These are phyloP conservation scores for Vararia minispora DNA, from an alignment of 768 basidiomycete species.

Conservation along the genomic window DNA sequence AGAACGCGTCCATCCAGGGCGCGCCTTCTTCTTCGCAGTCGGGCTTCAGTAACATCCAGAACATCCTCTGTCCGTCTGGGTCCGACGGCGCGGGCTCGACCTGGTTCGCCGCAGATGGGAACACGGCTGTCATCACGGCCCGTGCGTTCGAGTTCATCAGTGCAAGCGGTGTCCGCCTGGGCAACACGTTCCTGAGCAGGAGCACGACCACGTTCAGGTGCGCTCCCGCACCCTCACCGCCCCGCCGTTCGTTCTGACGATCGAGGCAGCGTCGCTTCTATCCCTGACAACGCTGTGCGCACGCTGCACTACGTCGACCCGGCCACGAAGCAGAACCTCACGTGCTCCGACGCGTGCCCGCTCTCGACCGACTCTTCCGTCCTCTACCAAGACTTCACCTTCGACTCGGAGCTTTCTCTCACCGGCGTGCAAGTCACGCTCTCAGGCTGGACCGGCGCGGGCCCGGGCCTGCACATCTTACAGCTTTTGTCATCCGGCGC, in stretches of 20 bases:
- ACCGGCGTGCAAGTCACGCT: constrained; percentile 87
- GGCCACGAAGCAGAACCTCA: constrained; percentile 55
- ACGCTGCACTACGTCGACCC: constrained; percentile 73
- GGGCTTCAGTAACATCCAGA: constrained; percentile 51
- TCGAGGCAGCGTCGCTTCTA: constrained; percentile 57
- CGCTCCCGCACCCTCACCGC: constrained; percentile 15
- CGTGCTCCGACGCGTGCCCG: constrained; percentile 74
- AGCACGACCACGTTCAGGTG: constrained; percentile 88
- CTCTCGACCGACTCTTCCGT: constrained; percentile 66
- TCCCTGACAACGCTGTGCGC: constrained; percentile 82
- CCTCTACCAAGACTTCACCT: constrained; percentile 91
- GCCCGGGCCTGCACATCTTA: constrained; percentile 81
- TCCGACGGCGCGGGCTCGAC: constrained; percentile 66
- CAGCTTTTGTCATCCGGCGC: constrained; percentile 90
- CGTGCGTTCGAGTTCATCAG: constrained; percentile 64
- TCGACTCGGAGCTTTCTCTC: constrained; percentile 45
- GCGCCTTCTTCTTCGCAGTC: constrained; percentile 51
- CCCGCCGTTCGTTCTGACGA: constrained; percentile 8
- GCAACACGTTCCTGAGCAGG: constrained; percentile 79
- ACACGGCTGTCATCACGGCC: constrained; percentile 62
- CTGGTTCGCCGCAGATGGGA: constrained; percentile 76
- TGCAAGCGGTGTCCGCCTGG: constrained; percentile 75
- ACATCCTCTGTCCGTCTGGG: constrained; percentile 82
- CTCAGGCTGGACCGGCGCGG: constrained; percentile 59
- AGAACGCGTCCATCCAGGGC: constrained; percentile 42